Base-by-base conservation (phyloP, 192 early-diverging fungal genomes). In the Rhizoclosmatium globosum region DNA sequence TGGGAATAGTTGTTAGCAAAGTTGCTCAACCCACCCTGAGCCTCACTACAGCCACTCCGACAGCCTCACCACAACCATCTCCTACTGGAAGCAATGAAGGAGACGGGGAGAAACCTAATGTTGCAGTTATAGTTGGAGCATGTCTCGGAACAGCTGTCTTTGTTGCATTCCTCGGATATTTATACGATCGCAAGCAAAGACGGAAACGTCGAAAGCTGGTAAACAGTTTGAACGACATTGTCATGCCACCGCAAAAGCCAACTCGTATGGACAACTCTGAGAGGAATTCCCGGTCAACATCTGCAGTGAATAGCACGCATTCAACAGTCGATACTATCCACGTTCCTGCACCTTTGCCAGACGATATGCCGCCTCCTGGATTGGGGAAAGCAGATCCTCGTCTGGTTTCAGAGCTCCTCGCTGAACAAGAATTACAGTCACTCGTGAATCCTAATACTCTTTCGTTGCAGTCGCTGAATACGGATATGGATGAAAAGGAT, bases 171-270 rank as follows among this genome's bases (percentile, higher is more conserved):
- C 60, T 62, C 23, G 21, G 7, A 19, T 62, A 21, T 39, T 17
- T 13, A 53, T 17, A 53, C 6, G 50, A 17, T 31, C 53, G 53
- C 9, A 56, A 56, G 23, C 4, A 62, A 19, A 62, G 38, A 9
- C 60, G 60, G 21, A 62, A 62, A 62, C 7, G 21, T 7, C 19
- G 23, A 62, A 62, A 62, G 23, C 60, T 62, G 11, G 60, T 62
- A 7, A 62, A 62, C 60, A 62, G 21, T 62, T 21, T 62, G 23
- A 62, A 62, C 60, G 23, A 62, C 60, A 62, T 62, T 23, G 60
- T 62, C 21, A 19, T 62, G 50, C 50, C 50, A 13, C 17, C 50
- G 6, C 17, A 7, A 7, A 53, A 53, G 50, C 50, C 50, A 53
- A 53, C 6, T 53, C 17, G 31, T 31, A 31, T 31, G 31, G 31